Conservation (phyloP, 345 rosid species). For the Moricandia moricandioides region DNA sequence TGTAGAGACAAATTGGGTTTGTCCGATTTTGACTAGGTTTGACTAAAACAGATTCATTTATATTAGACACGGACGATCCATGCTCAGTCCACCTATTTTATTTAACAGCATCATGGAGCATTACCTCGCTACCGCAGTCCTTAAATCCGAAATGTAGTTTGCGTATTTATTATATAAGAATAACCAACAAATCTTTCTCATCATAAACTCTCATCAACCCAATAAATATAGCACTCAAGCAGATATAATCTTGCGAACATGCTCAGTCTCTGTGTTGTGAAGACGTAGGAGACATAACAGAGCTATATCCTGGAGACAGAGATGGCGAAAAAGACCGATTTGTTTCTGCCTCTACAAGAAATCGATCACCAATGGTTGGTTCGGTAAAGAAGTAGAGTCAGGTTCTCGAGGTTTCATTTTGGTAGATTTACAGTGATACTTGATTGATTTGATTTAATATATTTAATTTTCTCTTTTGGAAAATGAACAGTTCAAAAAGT, state of each 20-base stretch:
- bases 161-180: background rate
- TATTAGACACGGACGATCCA: too few relatives aligned
- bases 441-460: too few relatives aligned
- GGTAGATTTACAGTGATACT: too few relatives aligned
- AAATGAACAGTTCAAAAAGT: too few relatives aligned
- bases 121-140: too few relatives aligned
- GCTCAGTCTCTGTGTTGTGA: background rate
- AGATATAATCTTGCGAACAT: background rate
- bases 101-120: too few relatives aligned
- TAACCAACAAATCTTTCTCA: background rate
- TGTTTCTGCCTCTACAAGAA: conserved; percentile 10
- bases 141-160: background rate
- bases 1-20: too few relatives aligned
- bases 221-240: background rate
- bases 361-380: background rate
- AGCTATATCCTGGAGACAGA: conserved; percentile 4
- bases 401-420: too few relatives aligned
- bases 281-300: conserved; percentile 4
- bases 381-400: conserved; percentile 17
- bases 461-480: too few relatives aligned
- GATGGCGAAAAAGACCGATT: background rate
- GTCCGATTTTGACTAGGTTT: too few relatives aligned
- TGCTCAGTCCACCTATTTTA: too few relatives aligned
- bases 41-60: too few relatives aligned
- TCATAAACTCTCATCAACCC: background rate